phyloP scores from a whole-genome alignment of 306 rosid genomes.

The Cyamopsis tetragonoloba region DNA sequence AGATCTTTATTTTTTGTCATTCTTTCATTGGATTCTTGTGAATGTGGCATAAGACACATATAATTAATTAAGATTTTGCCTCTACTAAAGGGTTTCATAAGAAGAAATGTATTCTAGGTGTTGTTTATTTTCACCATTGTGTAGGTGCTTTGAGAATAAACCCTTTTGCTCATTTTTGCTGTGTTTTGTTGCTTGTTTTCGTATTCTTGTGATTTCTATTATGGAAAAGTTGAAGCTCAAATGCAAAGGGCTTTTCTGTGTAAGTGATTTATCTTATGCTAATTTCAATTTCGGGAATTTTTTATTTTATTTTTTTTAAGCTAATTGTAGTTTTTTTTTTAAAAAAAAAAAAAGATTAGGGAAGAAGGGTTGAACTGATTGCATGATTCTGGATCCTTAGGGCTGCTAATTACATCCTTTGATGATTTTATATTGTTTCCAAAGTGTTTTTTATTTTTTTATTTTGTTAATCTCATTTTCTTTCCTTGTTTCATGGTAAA shows the following conservation, averaged over 20 bases:
- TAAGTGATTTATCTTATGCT: constrained; percentile 32
- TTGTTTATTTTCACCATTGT: constrained; percentile 52
- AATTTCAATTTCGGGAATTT: background rate
- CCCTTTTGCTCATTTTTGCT: constrained; percentile 55
- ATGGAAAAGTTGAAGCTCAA: constrained; percentile 55
- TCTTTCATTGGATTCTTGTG: constrained; percentile 50
- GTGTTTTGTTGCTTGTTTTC: constrained; percentile 50
- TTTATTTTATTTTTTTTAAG: background rate
- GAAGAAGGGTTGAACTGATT: background rate
- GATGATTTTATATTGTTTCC: background rate
- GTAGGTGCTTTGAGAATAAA: constrained; percentile 55
- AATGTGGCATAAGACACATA: constrained; percentile 26
- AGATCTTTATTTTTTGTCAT: constrained; percentile 37
- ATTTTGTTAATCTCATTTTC: background rate
- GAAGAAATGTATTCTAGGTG: constrained; percentile 55
- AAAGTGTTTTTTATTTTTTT: background rate
- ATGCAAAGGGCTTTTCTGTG: constrained; percentile 54
- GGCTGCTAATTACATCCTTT: background rate
- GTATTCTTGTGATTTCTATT: constrained; percentile 32
- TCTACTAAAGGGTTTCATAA: constrained; percentile 24
- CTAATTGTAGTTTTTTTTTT: background rate
- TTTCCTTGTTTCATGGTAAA: background rate
- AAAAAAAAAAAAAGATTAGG: too few relatives aligned
- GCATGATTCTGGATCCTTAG: background rate
- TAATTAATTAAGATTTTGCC: too few relatives aligned